These are phyloP conservation scores for Pestalotiopsis sp. DNA, from an alignment of 2,329 filamentous ascomycete genomes.

Conservation along the genomic window DNA sequence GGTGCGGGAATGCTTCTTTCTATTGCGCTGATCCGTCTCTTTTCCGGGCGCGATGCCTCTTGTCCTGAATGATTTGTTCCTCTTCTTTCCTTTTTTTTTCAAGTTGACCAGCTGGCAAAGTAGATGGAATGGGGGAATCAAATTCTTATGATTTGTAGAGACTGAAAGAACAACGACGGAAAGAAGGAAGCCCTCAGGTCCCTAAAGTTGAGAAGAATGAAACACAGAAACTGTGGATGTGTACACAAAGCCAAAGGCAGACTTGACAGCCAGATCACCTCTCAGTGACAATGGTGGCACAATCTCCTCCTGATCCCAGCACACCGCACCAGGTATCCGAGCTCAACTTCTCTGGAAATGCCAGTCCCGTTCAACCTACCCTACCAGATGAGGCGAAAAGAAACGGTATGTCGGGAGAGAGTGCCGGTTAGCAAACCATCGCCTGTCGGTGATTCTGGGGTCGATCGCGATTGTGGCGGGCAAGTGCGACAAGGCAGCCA, in stretches of 20 bases:
- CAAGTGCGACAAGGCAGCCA: not conserved
- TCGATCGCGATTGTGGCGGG: not conserved
- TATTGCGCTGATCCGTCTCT: slow-evolving; percentile 7
- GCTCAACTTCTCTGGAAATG: slow-evolving; percentile 9
- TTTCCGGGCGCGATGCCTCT: too few species aligned
- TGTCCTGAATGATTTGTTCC: slow-evolving; percentile 8
- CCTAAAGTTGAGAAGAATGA: slow-evolving; percentile 24
- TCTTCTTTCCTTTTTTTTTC: slow-evolving; percentile 25
- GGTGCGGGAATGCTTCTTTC: slow-evolving; percentile 16
- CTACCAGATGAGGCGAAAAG: slow-evolving; percentile 12
- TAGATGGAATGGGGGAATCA: slow-evolving; percentile 35
- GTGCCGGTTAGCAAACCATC: not conserved
- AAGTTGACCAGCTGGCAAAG: slow-evolving; percentile 33
- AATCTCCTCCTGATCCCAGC: slow-evolving; percentile 20
- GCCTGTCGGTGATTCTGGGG: not conserved
- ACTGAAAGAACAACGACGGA: slow-evolving; percentile 31
- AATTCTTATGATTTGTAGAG: slow-evolving; percentile 36
- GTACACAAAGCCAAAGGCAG: slow-evolving; percentile 34
- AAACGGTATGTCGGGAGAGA: not conserved
- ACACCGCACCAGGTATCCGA: slow-evolving; percentile 10
- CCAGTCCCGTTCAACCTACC: slow-evolving; percentile 12
- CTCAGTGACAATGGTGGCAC: slow-evolving; percentile 27
- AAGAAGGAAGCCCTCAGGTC: slow-evolving; percentile 21
- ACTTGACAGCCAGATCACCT: slow-evolving; percentile 31
- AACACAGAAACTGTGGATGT: slow-evolving; percentile 31